Evolutionary conservation across 2,329 filamentous ascomycete species (phyloP), one percentile per base, ranked within the genome.

Genomic region (Apiospora marii): DNA sequence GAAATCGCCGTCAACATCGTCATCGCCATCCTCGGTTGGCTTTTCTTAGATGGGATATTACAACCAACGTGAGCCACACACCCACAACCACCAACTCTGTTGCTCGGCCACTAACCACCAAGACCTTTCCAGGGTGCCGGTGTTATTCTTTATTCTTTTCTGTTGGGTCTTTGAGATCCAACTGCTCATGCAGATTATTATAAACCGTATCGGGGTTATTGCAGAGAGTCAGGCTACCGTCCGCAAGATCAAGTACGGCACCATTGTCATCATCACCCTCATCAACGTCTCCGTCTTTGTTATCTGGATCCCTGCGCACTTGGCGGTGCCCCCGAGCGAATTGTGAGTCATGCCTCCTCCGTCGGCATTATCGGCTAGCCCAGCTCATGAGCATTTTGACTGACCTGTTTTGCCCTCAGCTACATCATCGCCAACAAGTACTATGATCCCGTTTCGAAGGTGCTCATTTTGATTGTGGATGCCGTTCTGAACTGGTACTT

Each of bases 401-500:
- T 46, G n/a, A 69, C 16, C 8, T 7, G 22, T 16, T 22, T 22
- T 24, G 2, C 13, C 27, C 27, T 30, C 44, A 81, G 79, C 0
- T 79, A 77, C 58, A 82, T 87, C 10, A 70, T 75, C 0, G 80
- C 88, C 70, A 89, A 89, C 74, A 77, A 83, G 0, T 79, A 86
- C 34, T 90, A 87, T 88, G 87, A 90, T 70, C 84, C 86, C 34
- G 79, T 83, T 43, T 87, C 87, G 13, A 90, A 89, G 74, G 81
- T 84, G 0, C 79, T 89, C 3, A 88, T 88, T 73, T 77, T 88
- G 3, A 69, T 87, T 1, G 81, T 88, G 10, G 87, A 90, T 72
- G 85, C 82, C 1, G 78, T 75, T 0, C 82, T 90, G n/a, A 89
- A 89, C 72, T 85, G 81, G 77, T 88, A 87, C 74, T 90, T 90